These are phyloP conservation scores for Abrus pulchellus DNA, from an alignment of 306 rosid genomes.

Conservation along the genomic window DNA sequence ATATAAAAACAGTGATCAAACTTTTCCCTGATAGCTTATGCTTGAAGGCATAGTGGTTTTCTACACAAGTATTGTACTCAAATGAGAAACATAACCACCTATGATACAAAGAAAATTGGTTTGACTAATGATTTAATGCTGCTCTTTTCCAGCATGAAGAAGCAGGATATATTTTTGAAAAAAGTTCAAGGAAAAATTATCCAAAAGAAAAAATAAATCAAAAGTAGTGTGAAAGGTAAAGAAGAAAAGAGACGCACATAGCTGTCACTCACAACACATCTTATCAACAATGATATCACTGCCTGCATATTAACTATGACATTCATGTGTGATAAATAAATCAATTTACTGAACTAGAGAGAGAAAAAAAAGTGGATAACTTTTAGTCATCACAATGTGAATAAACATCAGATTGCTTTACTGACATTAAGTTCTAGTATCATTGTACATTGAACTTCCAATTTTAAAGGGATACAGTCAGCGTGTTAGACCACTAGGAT, in stretches of 20 bases:
- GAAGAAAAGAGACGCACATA: neutral
- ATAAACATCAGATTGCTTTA: neutral
- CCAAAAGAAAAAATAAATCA: neutral
- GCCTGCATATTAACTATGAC: neutral
- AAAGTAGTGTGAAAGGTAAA: slow-evolving; percentile 1
- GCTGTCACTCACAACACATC: neutral
- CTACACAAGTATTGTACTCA: neutral
- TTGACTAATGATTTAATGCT: neutral
- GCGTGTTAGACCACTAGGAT: neutral
- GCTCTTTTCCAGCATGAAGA: neutral
- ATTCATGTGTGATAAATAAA: neutral
- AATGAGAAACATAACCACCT: slow-evolving; percentile 2
- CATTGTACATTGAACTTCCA: neutral
- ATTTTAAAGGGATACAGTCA: slow-evolving; percentile 9
- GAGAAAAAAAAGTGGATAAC: neutral
- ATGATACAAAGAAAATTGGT: neutral
- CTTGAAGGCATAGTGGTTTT: neutral
- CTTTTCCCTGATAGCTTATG: neutral
- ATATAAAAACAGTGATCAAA: slow-evolving; percentile 12
- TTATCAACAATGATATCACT: neutral
- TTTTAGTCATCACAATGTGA: neutral
- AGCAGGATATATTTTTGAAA: neutral
- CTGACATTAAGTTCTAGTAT: slow-evolving; percentile 13
- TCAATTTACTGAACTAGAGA: neutral
- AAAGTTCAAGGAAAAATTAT: neutral